A percentile compares a stretch with the other conserved stretches of the same genome.
phyloP scores from a whole-genome alignment of 345 rosid species.

The Rhizophora mangle region DNA sequence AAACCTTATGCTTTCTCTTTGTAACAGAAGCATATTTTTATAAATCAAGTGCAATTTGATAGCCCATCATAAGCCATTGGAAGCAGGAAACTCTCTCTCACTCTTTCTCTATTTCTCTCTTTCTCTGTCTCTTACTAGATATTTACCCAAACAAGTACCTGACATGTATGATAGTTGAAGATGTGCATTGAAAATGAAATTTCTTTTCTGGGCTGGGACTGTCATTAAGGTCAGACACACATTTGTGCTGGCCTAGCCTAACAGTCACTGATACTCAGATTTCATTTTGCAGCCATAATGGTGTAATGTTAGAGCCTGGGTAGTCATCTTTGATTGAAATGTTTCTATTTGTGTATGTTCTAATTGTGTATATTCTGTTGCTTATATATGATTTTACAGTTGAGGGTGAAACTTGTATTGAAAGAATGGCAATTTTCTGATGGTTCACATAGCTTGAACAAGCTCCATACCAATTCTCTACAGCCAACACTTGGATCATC shows the following conservation, averaged over 20 bases:
- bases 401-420: conserved; percentile 66
- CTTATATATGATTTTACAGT: conserved; percentile 38
- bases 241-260: not conserved
- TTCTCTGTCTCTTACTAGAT: too few relatives aligned
- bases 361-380: not conserved
- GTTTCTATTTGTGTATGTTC: not conserved
- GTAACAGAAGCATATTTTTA: too few relatives aligned
- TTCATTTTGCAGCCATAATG: not conserved
- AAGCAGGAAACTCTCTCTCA: too few relatives aligned
- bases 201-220: not conserved
- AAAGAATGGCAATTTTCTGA: conserved; percentile 98
- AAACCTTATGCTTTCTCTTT: too few relatives aligned
- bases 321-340: not conserved
- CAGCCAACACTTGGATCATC: conserved; percentile 53
- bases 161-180: not conserved
- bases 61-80: too few relatives aligned
- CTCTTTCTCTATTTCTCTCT: too few relatives aligned
- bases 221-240: not conserved
- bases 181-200: not conserved
- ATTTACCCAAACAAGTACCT: too few relatives aligned
- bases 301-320: conserved; percentile 6
- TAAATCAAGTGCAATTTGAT: too few relatives aligned
- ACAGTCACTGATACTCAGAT: not conserved
- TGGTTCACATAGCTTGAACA: conserved; percentile 68
- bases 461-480: conserved; percentile 36